Percentiles rank a stretch among this genome's conserved stretches.
Evolutionary conservation across 225 moss, liverwort and hornwort genomes (phyloP).

Genomic region (Bryoerythrophyllum caledonicum): DNA sequence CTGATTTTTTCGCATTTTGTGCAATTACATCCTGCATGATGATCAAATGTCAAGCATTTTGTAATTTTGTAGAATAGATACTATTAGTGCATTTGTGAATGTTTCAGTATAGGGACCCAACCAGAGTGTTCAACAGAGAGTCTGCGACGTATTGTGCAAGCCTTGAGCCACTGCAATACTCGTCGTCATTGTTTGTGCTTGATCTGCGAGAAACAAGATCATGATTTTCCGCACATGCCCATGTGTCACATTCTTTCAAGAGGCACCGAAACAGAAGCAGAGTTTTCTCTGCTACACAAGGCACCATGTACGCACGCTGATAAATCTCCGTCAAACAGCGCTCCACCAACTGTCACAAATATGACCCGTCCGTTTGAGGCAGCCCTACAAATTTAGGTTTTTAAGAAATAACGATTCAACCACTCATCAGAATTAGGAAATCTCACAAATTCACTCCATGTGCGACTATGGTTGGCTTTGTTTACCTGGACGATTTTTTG

Average conservation of each 20-base stretch:
- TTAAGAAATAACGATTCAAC: neutral
- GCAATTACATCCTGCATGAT: conserved; percentile 61
- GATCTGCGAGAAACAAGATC: conserved; percentile 18
- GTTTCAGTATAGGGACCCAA: conserved; percentile 27
- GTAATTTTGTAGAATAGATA: neutral
- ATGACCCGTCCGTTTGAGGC: neutral
- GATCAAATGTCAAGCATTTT: conserved; percentile 13
- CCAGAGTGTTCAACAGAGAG: conserved; percentile 60
- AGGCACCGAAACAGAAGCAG: conserved; percentile 67
- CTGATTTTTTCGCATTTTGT: conserved; percentile 57
- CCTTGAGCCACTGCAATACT: conserved; percentile 24
- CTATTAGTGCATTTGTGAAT: neutral
- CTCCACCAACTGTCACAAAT: conserved; percentile 64
- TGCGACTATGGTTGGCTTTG: neutral
- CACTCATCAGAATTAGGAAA: conserved; percentile 6
- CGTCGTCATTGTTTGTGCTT: conserved; percentile 21
- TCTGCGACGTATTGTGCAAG: conserved; percentile 44
- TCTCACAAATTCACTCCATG: conserved; percentile 1
- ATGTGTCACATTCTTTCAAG: conserved; percentile 58
- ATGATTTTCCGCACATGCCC: conserved; percentile 22
- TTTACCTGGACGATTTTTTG: conserved; percentile 60
- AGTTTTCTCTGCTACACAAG: conserved; percentile 55
- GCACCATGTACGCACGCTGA: conserved; percentile 68
- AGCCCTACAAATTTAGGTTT: neutral
- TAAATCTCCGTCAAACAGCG: conserved; percentile 54